Base-by-base conservation (phyloP, 306 rosid species). In the Citrullus amarus region DNA sequence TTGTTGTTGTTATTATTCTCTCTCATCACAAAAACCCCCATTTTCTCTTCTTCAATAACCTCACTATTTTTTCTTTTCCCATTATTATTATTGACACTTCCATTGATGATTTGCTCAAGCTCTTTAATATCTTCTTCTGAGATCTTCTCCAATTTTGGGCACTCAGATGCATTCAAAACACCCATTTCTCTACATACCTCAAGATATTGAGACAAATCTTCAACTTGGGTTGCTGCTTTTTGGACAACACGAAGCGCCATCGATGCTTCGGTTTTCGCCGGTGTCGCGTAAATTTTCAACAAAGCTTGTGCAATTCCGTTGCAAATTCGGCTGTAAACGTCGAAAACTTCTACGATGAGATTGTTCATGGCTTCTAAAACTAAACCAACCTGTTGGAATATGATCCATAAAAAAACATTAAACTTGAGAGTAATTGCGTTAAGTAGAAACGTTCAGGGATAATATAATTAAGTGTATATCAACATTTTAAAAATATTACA, bases 351-450 rank as follows among this genome's bases (percentile, higher is more conserved):
- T 1, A 87, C 85, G 8, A 91, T 50, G 4, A 92, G 79, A 66
- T 93, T 89, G 46, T 87, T 93, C 98, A 94, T 94, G 0, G 98
- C 98, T 44, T 94, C 98, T 17, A 88, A 82, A 20, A 94, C 63
- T 1, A 92, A 78, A 6, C 79, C 51, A 13, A 6, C 73, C 73
- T 66, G 25, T 63, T 63, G 0, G 51, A 66, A 34, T 15, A 7
- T 34, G 70, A 16, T 7, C 0, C 18, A 16, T 7, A 30, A 6
- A 62, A 62, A 25, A 7, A 6, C 3, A 3, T 14, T 32, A 32
- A 32, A 32, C 36, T 32, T 25, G 28, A 25, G 28, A 25, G 28
- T 25, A 25, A 25, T 25, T 25, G 28, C 28, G 1, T 25, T 25
- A 25, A 25, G 28, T 25, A 25, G 28, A 25, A 25, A 25, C 28